Evolutionary conservation across 2,329 filamentous ascomycete genomes (phyloP), one percentile per base, ranked within the genome.

Genomic region (Exophiala oligosperma): DNA sequence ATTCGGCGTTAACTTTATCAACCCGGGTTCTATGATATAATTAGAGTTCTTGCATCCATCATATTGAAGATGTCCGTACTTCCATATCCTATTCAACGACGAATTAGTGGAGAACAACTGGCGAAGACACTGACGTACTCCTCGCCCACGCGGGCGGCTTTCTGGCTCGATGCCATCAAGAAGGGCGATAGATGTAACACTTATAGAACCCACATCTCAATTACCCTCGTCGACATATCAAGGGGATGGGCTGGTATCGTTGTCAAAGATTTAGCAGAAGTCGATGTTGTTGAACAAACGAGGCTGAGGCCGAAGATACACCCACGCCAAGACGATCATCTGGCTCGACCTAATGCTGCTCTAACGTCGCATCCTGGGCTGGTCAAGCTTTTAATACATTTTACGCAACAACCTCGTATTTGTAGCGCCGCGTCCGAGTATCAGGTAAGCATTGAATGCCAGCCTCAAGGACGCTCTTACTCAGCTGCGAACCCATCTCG

Each of bases 1-100:
- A 84, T 79, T 99, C 94, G 64, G 94, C 91, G 76, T 97, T 97
- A 79, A 97, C 92, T 77, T 97, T 97, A 77, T 97, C 93, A 70
- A 97, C 89, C 70, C 92, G 89, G 60, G 91, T 95, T 78, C 93
- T 97, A 73, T 9, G 4, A 5, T 43, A 23, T 11, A 46, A 43
- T 58, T 14, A 62, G 57, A 35, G 52, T 11, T 23, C 24, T 40
- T 23, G 32, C 11, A 46, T 44, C 8, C 41, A 8, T 28, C 24
- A 50, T 24, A 4, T 26, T 43, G 50, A 26, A 11, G 52, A 52
- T 51, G 65, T 52, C 64, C 64, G 81, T 81, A 95, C 91, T 96
- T 96, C 91, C 91, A 96, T 68, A 95, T 90, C 74, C 91, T 96
- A 70, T 49, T 64, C 68, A 62, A 56, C 69, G 68, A 71, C 61